Base-by-base conservation (phyloP, 306 rosid genomes). In the Quillaja saponaria region DNA sequence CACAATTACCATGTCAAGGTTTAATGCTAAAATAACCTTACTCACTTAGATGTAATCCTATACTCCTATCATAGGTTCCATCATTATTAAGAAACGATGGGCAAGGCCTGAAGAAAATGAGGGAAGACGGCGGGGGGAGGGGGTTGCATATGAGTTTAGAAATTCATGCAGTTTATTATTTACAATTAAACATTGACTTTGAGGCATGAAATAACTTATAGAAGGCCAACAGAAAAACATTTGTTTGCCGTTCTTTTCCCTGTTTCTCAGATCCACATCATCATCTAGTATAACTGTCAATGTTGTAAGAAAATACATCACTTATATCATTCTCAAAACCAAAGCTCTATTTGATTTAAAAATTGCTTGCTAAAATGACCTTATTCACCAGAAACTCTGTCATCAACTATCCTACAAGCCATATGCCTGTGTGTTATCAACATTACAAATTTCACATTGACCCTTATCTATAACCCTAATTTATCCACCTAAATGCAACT, bases 201-300 rank as follows among this genome's bases (percentile, higher is more conserved):
- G 21, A 37, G 39, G 44, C 13, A 21, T 35, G 41, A 61, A 39
- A 34, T 34, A 61, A 34, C 46, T 71, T 21, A 52, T 47, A 55
- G 28, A 55, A 31, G 55, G 42, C 59, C 14, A 34, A 48, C 14
- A 37, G 20, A 58, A 25, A 59, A 13, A 1, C 31, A 25, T 25
- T 25, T 25, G 31, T 4, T 25, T 25, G 31, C 31, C 4, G 31
- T 25, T 25, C 31, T 25, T 25, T 25, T 25, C 31, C 4, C 31
- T 25, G 31, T 25, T n/a, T 25, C 31, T 25, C 31, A 25, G 2
- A 25, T 25, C 31, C 3, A 25, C 31, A 25, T 25, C 31, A 25
- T 25, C 31, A 25, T 1, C 31, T 25, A 25, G 31, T 25, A 25
- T 25, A 1, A 4, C 4, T 25, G 31, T 25, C 31, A 25, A 25